Evolutionary conservation across 169 alveolate species (phyloP), one percentile per base, ranked within the genome.

Genomic region (Cyclospora cayetanensis): DNA sequence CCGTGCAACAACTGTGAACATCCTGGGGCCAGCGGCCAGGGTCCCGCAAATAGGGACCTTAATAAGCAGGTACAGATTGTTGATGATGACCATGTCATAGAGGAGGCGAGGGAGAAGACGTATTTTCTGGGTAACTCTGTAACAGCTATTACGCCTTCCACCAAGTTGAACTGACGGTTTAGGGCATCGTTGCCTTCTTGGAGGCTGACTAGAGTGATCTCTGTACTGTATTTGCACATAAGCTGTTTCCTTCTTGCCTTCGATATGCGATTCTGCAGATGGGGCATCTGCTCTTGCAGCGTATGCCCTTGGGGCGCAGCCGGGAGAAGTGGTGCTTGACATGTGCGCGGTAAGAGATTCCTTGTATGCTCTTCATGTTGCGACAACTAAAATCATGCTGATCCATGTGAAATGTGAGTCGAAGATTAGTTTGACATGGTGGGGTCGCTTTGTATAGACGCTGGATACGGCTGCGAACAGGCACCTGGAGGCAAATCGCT

Each of bases 271-370:
- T 27, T 18, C 37, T 34, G 55, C 87, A 87, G 92, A 87, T 35
- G 92, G 92, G 7, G 92, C 92, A 7, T 87, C 92, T 9, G 92
- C 92, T 53, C 82, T 87, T 34, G 92, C 92, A 4, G 92, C 87
- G 25, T 87, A 35, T 43, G 39, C 37, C 55, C 86, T 87, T 22
- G 77, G 43, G 22, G 92, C 82, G n/a, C 72, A 76, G 2, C 92
- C 92, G 1, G 92, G 92, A 12, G 92, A 87, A 9, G 66, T 74
- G n/a, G 86, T 87, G 50, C 92, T 87, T 50, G 92, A 87, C 65
- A 74, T 68, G 86, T 87, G 92, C 50, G 92, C 92, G 31, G 92
- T 87, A 42, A 43, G 91, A 25, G 25, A 2, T 15, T 4, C 15
- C 68, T 34, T 43, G n/a, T n/a, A n/a, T n/a, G n/a, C n/a, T n/a